phyloP scores from a whole-genome alignment of 208 protist genomes.

The Naegleria fowleri region DNA sequence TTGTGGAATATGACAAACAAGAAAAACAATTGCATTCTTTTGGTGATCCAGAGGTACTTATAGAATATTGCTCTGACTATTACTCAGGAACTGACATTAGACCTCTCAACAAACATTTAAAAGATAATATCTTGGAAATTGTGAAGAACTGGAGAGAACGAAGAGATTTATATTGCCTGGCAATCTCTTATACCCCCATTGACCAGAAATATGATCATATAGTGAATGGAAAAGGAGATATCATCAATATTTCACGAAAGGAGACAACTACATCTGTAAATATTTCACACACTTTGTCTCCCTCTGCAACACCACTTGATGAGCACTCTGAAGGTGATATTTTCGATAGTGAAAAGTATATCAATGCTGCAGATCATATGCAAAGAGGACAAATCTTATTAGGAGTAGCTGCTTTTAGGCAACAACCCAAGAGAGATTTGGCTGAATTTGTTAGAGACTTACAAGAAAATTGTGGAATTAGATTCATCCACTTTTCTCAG shows the following conservation, averaged over 20 bases:
- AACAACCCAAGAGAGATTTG: conserved; percentile 71
- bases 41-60: conserved; percentile 1
- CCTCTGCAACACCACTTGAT: neutral
- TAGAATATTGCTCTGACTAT: conserved; percentile 28
- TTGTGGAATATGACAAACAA: conserved; percentile 31
- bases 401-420: conserved; percentile 69
- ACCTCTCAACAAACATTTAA: neutral
- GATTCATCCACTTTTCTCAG: conserved; percentile 81
- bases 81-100: conserved; percentile 18
- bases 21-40: conserved; percentile 20
- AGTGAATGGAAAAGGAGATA: neutral
- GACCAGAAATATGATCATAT: conserved; percentile 25
- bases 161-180: conserved; percentile 38
- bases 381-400: conserved; percentile 68
- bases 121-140: conserved; percentile 25
- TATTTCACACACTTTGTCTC: neutral
- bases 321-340: neutral
- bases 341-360: neutral
- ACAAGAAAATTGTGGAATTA: conserved; percentile 71
- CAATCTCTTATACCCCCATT: conserved; percentile 37
- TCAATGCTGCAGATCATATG: neutral
- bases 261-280: no score
- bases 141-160: conserved; percentile 36
- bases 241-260: neutral
- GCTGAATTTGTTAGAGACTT: conserved; percentile 63